Evolutionary conservation across 306 rosid species (phyloP).

Genomic region (Pyrus pyrifolia): DNA sequence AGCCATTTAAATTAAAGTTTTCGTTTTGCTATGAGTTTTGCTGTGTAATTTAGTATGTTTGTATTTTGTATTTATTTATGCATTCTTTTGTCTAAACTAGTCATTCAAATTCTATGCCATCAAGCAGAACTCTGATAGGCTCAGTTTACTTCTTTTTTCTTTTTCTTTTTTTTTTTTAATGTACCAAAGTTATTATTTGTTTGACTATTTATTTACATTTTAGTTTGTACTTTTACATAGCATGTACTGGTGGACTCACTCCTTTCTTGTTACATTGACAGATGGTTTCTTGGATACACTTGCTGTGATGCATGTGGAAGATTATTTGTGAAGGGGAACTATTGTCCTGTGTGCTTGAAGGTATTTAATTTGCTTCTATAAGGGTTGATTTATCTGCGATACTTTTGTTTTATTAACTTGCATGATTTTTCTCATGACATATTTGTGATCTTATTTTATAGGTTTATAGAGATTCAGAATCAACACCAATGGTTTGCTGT

Average conservation of each 20-base stretch:
- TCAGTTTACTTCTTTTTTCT: neutral
- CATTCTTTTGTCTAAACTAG: neutral
- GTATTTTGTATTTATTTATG: neutral
- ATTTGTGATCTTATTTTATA: slow-evolving; percentile 28
- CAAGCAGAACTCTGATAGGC: neutral
- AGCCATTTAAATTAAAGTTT: neutral
- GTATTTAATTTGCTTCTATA: slow-evolving; percentile 21
- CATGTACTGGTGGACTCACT: slow-evolving; percentile 17
- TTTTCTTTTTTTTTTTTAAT: neutral
- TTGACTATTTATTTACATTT: neutral
- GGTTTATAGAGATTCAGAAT: slow-evolving; percentile 99
- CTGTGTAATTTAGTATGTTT: neutral
- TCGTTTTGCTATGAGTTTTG: neutral
- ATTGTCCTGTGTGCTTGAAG: slow-evolving; percentile 98
- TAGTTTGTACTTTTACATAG: neutral
- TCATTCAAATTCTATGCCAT: neutral
- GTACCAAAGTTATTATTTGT: neutral
- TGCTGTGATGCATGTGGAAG: slow-evolving; percentile 99
- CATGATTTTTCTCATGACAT: neutral
- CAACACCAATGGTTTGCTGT: slow-evolving; percentile 99
- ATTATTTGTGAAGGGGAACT: slow-evolving; percentile 93
- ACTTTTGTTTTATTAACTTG: neutral
- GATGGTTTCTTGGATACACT: slow-evolving; percentile 98
- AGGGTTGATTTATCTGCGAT: neutral
- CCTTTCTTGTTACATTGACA: slow-evolving; percentile 22